Conservation (phyloP, 257 asterid genomes). For the Jacaranda mimosifolia region DNA sequence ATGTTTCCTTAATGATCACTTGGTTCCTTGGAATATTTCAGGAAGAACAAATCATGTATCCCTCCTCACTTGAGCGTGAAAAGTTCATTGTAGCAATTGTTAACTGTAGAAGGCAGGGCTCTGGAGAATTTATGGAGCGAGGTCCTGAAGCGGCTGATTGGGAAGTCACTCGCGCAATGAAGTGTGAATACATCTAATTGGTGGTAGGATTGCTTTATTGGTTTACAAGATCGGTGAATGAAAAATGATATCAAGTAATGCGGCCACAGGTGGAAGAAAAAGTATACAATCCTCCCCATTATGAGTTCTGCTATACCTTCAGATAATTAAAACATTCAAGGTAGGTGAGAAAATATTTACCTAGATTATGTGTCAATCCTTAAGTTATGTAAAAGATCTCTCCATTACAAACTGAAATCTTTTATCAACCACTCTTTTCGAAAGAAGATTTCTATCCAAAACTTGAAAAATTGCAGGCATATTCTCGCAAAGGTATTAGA, state of each 20-base stretch:
- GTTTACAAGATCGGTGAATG: background rate
- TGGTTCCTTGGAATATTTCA: slow-evolving; percentile 36
- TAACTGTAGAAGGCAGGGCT: slow-evolving; percentile 52
- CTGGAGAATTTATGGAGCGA: slow-evolving; percentile 34
- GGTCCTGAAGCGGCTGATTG: slow-evolving; percentile 50
- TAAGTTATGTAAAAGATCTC: background rate
- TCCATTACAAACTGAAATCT: background rate
- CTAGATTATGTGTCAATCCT: too few relatives aligned
- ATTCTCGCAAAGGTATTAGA: background rate
- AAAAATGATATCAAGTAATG: background rate
- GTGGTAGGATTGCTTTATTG: background rate
- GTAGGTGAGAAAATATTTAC: background rate
- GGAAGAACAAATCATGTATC: slow-evolving; percentile 95
- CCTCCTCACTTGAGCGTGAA: slow-evolving; percentile 78
- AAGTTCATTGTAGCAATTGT: slow-evolving; percentile 68
- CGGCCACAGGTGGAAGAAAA: background rate
- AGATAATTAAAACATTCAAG: background rate
- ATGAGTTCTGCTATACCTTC: too few relatives aligned
- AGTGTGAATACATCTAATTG: slow-evolving; percentile 42
- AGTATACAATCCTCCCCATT: background rate
- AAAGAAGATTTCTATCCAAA: too few relatives aligned
- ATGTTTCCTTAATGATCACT: background rate
- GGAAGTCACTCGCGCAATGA: slow-evolving; percentile 86
- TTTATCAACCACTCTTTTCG: background rate
- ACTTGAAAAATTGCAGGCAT: too few relatives aligned